Evolutionary conservation across 441 rosid genomes (phyloP), one percentile per base, ranked within the genome.

Genomic region (Gossypium schwendimanii): DNA sequence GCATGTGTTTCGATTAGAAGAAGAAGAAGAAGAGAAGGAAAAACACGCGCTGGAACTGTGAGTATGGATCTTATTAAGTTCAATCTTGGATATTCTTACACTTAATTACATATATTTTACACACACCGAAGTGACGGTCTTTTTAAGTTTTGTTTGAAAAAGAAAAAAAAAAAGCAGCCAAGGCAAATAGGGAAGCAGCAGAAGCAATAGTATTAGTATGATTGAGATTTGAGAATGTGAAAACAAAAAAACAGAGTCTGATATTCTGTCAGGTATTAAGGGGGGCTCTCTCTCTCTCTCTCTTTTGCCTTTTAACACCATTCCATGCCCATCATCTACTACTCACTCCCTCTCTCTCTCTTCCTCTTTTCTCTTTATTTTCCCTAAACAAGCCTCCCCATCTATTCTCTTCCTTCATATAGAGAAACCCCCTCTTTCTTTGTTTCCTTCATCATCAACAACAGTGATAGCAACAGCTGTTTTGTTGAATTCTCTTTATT

Each of bases 191-290:
- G 1, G 59, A 10, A 54, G 59, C 59, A 54, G 24, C 59, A 54
- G 59, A 75, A 70, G 44, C 3, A 26, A n/a, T 12, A 36, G 23
- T 6, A 49, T n/a, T 12, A 11, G 5, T 18, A 21, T 21, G 7
- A 64, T 63, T 44, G 53, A 75, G 71, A 82, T 17, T 6, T 52
- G 57, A 17, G 57, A 39, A 52, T 76, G 62, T 76, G 77, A 74
- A 73, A 80, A 68, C 71, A 75, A 81, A 39, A 39, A 82, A 81
- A 64, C 72, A 77, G 60, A 76, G 76, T 81, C 82, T 82, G 84
- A 80, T 86, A 76, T 82, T 83, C 74, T 87, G 96, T 90, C 91
- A 88, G 96, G 91, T 86, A 85, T 87, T 78, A 84, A 77, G 94
- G 92, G 75, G 70, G 23, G 9, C 17, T 49, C 63, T 76, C 33